Conservation (phyloP, 208 protist genomes). For the Trypanosoma congolense region DNA sequence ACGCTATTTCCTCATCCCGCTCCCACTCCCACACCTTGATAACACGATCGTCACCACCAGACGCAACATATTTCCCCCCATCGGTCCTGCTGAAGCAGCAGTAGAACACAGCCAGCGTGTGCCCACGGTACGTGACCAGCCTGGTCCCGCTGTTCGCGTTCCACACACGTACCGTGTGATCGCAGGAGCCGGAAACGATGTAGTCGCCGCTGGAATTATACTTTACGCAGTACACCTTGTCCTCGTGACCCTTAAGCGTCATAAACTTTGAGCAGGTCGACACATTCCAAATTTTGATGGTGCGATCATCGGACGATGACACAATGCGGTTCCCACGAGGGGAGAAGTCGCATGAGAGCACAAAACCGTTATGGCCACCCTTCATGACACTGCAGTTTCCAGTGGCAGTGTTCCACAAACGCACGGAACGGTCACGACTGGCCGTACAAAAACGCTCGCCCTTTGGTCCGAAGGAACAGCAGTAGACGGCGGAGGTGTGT, state of each 20-base stretch:
- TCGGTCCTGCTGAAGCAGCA: conserved; percentile 78
- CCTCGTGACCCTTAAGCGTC: conserved; percentile 44
- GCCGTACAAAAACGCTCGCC: conserved; percentile 70
- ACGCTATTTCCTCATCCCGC: conserved; percentile 44
- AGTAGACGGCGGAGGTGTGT: conserved; percentile 74
- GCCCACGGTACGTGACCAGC: conserved; percentile 57
- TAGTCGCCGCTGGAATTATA: conserved; percentile 29
- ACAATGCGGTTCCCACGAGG: conserved; percentile 77
- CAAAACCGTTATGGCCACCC: conserved; percentile 85
- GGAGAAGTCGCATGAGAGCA: conserved; percentile 85
- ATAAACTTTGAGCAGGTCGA: conserved; percentile 54
- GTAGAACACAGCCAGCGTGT: conserved; percentile 76
- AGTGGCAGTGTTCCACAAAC: conserved; percentile 60
- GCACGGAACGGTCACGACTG: conserved; percentile 77
- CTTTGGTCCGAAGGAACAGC: conserved; percentile 73
- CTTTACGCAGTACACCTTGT: conserved; percentile 36
- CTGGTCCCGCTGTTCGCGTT: conserved; percentile 60
- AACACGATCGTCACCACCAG: conserved; percentile 73
- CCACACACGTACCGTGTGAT: conserved; percentile 80
- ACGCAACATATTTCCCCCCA: conserved; percentile 69
- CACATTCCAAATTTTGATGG: conserved; percentile 81
- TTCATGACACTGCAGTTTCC: conserved; percentile 71
- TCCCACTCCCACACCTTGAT: conserved; percentile 87
- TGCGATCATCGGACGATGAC: conserved; percentile 68
- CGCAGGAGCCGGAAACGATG: conserved; percentile 67